These are phyloP conservation scores for Eutypella sp. DNA, from an alignment of 2,329 filamentous ascomycete genomes.

Conservation along the genomic window DNA sequence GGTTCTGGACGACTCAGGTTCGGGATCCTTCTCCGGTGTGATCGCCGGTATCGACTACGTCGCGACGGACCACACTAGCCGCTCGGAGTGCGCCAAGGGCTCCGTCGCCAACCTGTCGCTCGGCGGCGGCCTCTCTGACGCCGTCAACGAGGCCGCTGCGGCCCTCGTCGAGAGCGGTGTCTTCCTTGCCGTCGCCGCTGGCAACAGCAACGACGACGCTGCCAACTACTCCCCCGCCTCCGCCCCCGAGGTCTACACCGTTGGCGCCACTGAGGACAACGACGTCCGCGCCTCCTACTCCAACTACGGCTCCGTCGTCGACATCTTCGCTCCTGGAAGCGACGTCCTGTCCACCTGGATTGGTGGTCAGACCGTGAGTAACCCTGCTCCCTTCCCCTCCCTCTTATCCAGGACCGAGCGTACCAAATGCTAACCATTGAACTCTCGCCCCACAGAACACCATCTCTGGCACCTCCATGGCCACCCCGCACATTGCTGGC, in stretches of 20 bases:
- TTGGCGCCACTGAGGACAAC: constrained; percentile 40
- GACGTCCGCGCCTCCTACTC: constrained; percentile 39
- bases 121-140: constrained; percentile 38
- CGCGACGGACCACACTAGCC: constrained; percentile 37
- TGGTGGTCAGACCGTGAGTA: constrained; percentile 22
- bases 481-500: constrained; percentile 55
- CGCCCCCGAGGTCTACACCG: constrained; percentile 43
- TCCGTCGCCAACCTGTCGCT: constrained; percentile 55
- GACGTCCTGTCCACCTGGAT: constrained; percentile 37
- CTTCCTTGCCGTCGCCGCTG: constrained; percentile 50
- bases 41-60: constrained; percentile 34
- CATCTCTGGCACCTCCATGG: constrained; percentile 59
- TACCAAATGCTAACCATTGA: constrained; percentile 1
- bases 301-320: constrained; percentile 43
- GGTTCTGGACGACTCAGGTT: constrained; percentile 32
- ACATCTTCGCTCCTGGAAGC: constrained; percentile 40
- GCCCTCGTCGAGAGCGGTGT: constrained; percentile 41
- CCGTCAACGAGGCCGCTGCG: constrained; percentile 47
- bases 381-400: not conserved
- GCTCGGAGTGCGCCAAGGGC: constrained; percentile 32
- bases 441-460: constrained; percentile 32
- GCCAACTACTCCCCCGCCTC: constrained; percentile 42
- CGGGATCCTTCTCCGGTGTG: constrained; percentile 24
- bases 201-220: constrained; percentile 43
- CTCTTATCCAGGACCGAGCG: not conserved